Percentiles rank a stretch among this genome's conserved stretches.
phyloP scores from a whole-genome alignment of 2,329 filamentous ascomycete genomes.

The Dothideomycetes sp. region DNA sequence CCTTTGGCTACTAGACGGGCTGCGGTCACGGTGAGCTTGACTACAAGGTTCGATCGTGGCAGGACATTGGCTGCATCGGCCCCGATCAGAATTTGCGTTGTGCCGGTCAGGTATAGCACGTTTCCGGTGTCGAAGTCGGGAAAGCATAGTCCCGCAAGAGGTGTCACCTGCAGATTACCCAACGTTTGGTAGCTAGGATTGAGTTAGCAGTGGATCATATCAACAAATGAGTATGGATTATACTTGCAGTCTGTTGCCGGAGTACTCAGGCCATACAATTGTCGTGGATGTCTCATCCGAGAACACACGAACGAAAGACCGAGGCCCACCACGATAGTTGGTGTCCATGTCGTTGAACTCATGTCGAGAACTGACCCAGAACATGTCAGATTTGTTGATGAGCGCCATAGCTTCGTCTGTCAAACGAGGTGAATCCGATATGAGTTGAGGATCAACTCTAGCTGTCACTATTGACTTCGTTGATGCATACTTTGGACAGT shows the following conservation, averaged over 20 bases:
- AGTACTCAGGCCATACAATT: conserved; percentile 72
- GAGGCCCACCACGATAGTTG: conserved; percentile 66
- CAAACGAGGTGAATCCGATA: conserved; percentile 39
- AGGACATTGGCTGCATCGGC: conserved; percentile 51
- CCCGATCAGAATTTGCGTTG: conserved; percentile 54
- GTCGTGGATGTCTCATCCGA: conserved; percentile 41
- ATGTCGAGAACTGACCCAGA: conserved; percentile 65
- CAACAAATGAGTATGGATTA: too few species aligned
- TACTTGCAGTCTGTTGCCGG: conserved; percentile 68
- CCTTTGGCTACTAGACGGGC: conserved; percentile 53
- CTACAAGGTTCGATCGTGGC: conserved; percentile 59
- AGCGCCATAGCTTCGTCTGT: conserved; percentile 45
- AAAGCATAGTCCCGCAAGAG: conserved; percentile 57
- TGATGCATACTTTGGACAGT: conserved; percentile 83
- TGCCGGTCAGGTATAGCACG: conserved; percentile 64
- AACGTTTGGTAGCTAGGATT: conserved; percentile 83
- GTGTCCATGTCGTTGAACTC: conserved; percentile 62
- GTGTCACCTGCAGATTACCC: conserved; percentile 61
- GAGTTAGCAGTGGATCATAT: too few species aligned
- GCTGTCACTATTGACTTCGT: conserved; percentile 52
- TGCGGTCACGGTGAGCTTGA: conserved; percentile 53
- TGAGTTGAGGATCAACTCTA: conserved; percentile 40
- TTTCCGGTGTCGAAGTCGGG: conserved; percentile 64
- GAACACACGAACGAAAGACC: conserved; percentile 61
- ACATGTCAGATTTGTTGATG: conserved; percentile 55